These are phyloP conservation scores for Blastocystis hominis DNA, from an alignment of 352 stramenopile species.

Conservation along the genomic window DNA sequence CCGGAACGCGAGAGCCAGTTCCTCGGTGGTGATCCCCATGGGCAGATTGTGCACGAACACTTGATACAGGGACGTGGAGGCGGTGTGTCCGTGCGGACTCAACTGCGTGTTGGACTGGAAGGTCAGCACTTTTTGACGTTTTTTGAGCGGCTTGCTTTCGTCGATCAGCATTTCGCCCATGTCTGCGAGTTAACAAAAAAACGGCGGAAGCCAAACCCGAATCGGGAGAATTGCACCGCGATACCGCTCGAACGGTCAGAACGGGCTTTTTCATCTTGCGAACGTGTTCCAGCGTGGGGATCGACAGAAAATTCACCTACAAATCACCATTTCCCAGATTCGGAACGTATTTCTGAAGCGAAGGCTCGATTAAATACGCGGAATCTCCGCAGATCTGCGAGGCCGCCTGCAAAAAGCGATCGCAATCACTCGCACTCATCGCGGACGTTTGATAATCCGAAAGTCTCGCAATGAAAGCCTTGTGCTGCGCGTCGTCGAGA, in stretches of 20 bases:
- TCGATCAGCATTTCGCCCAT: neutral
- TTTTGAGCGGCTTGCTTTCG: constrained; percentile 14
- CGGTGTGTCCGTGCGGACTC: neutral
- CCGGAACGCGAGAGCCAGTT: constrained; percentile 25
- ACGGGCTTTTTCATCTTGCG: constrained; percentile 53
- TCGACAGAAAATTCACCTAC: constrained; percentile 34
- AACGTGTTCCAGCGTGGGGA: constrained; percentile 52
- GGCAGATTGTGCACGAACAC: constrained; percentile 55
- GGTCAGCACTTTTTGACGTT: constrained; percentile 2
- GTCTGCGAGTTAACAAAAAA: neutral
- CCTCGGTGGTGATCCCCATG: constrained; percentile 3
- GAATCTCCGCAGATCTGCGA: constrained; percentile 39
- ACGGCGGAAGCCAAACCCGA: neutral
- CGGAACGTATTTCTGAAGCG: constrained; percentile 30
- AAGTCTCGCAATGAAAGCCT: neutral
- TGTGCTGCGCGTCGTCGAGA: constrained; percentile 43
- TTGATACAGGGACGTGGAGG: constrained; percentile 29
- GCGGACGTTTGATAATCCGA: constrained; percentile 22
- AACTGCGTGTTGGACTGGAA: constrained; percentile 15
- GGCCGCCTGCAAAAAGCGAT: neutral
- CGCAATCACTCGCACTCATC: neutral
- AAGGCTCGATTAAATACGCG: constrained; percentile 48
- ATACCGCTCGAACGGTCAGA: constrained; percentile 31
- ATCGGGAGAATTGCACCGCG: neutral
- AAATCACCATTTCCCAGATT: neutral